phyloP scores from a whole-genome alignment of 1,139 yeast species.

The Taiozyma sp. region DNA sequence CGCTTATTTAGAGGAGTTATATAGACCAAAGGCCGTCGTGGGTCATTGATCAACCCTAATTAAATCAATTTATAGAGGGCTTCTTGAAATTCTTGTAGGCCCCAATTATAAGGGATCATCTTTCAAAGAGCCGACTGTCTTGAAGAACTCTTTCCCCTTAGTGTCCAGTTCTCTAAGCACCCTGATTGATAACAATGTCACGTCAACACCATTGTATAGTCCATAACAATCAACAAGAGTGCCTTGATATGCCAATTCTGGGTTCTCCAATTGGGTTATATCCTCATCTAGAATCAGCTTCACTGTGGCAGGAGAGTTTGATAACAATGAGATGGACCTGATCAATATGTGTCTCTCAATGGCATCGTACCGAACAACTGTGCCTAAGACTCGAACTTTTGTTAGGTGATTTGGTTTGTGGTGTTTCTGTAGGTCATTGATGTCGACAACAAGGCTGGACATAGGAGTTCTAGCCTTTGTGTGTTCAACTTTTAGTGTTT shows the following conservation, averaged over 20 bases:
- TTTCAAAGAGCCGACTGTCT: not conserved
- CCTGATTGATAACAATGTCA: conserved; percentile 7
- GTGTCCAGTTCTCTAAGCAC: not conserved
- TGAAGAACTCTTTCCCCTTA: not conserved
- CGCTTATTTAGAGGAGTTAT: conserved; percentile 46
- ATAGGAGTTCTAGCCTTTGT: conserved; percentile 3
- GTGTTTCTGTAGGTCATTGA: conserved; percentile 6
- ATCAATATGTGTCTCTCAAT: conserved; percentile 13
- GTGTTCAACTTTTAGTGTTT: not conserved
- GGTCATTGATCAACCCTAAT: not conserved
- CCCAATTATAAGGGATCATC: not conserved
- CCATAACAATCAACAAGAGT: conserved; percentile 17
- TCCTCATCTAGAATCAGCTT: conserved; percentile 13
- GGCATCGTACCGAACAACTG: conserved; percentile 23
- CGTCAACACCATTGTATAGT: conserved; percentile 13
- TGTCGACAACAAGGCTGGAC: conserved; percentile 17
- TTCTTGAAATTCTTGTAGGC: no score
- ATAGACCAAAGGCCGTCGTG: conserved; percentile 28
- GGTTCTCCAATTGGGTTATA: conserved; percentile 7
- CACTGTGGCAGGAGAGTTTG: conserved; percentile 4
- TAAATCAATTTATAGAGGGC: no score
- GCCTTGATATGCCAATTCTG: conserved; percentile 17
- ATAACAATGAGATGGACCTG: conserved; percentile 10
- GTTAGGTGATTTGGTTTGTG: conserved; percentile 13
- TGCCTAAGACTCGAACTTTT: conserved; percentile 26